Percentiles rank a stretch among this genome's conserved stretches.
Conservation (phyloP, 2,329 filamentous ascomycete genomes). For the Tolypocladium amazonense region DNA sequence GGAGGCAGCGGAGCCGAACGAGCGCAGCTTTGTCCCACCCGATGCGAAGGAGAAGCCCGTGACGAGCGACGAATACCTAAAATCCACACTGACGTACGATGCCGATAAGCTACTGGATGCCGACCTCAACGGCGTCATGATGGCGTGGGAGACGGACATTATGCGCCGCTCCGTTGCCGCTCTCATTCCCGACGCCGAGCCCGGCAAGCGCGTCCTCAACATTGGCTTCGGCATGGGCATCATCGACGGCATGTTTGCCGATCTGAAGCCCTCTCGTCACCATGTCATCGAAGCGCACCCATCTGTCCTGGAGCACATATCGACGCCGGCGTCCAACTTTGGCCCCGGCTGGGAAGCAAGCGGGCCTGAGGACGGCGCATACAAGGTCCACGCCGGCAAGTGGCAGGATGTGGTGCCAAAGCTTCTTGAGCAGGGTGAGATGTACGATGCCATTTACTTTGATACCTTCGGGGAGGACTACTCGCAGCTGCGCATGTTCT, state of each 20-base stretch:
- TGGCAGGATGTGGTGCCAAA: constrained; percentile 74
- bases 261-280: constrained; percentile 55
- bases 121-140: constrained; percentile 80
- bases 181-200: constrained; percentile 36
- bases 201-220: constrained; percentile 64
- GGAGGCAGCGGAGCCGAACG: constrained; percentile 15
- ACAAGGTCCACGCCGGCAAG: constrained; percentile 54
- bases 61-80: constrained; percentile 58
- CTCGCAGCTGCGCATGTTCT: constrained; percentile 72
- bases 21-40: constrained; percentile 21
- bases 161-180: constrained; percentile 68
- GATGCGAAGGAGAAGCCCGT: constrained; percentile 34
- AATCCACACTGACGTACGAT: constrained; percentile 53
- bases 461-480: constrained; percentile 98
- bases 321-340: constrained; percentile 36
- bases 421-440: constrained; percentile 55
- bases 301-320: constrained; percentile 58
- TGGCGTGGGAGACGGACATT: constrained; percentile 83
- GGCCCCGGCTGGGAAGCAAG: constrained; percentile 43
- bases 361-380: constrained; percentile 53
- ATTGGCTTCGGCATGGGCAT: constrained; percentile 91
- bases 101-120: constrained; percentile 61
- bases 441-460: constrained; percentile 88
- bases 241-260: constrained; percentile 66
- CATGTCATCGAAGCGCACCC: constrained; percentile 85